Base-by-base conservation (phyloP, 1,139 yeast species). In the Saccharomyces uvarum region DNA sequence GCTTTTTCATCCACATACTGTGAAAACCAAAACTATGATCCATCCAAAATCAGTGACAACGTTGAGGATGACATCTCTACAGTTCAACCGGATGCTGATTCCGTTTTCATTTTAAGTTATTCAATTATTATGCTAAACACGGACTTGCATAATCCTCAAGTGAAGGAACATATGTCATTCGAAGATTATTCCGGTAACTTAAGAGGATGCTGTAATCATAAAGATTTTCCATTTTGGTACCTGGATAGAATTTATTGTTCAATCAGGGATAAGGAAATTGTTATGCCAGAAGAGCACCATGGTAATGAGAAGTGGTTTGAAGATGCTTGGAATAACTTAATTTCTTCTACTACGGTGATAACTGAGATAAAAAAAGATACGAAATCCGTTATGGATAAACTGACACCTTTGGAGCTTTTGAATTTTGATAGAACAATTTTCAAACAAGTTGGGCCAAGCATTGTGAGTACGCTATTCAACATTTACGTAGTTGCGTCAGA, bases 201-300 rank as follows among this genome's bases (percentile, higher is more conserved):
- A 57, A 79, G 89, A 58, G 96, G 96, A 6, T 85, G 88, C 28
- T 83, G 84, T 66, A 85, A 85, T 62, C 74, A 74, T 26, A 79
- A 80, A 48, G 93, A 91, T 70, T 91, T 88, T 72, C 96, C 96
- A 1, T 81, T 78, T 49, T 87, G 95, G 93, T 90, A 88, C 63
- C 75, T 93, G 60, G 82, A 85, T 55, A 87, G 81, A 61, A 89
- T 93, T 44, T 95, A 87, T 69, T 75, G 78, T 44, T 86, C 96
- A 1, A 91, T 95, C 56, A 80, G 82, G 60, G 89, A 86, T 54
- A 81, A 88, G 53, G 99, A 95, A 70, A 93, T 93, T 59, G 89
- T 95, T 54, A 88, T 95, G 91, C 98, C 99, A 0, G 99, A 93
- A 64, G 99, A 95, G 67, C 98, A 91, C 64, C 90, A 86, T 65